A percentile compares a stretch with the other conserved stretches of the same genome.
phyloP scores from a whole-genome alignment of 2,329 filamentous ascomycete genomes.

The Diaporthe nobilis region DNA sequence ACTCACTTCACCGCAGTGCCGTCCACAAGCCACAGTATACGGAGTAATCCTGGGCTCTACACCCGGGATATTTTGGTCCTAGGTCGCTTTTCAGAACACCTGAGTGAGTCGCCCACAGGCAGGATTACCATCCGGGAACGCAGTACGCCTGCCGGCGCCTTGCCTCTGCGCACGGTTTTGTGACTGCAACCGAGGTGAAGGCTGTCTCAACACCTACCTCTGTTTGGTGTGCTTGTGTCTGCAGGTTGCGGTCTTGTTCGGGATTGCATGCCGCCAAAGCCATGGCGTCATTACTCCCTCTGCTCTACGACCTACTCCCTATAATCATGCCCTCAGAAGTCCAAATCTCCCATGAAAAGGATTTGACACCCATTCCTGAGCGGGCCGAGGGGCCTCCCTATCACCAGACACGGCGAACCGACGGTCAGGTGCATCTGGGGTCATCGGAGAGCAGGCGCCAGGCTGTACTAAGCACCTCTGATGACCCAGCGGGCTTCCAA shows the following conservation, averaged over 20 bases:
- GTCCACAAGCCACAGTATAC: not conserved
- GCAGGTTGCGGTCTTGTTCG: not conserved
- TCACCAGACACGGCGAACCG: not conserved
- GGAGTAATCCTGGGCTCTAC: not conserved
- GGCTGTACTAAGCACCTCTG: not conserved
- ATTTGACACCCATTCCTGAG: conserved; percentile 31
- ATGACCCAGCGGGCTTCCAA: conserved; percentile 12
- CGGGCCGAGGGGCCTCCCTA: conserved; percentile 30
- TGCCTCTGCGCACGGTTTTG: not conserved
- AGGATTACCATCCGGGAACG: not conserved
- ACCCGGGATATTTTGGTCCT: not conserved
- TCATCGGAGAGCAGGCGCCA: conserved; percentile 43
- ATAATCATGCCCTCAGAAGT: conserved; percentile 72
- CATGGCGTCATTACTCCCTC: conserved; percentile 68
- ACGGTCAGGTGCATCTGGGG: conserved; percentile 34
- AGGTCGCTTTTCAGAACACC: too few relatives aligned
- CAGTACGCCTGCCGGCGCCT: not conserved
- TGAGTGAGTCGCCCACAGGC: not conserved
- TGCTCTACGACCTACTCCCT: conserved; percentile 70
- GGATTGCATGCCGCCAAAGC: not conserved
- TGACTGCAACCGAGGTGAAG: not conserved
- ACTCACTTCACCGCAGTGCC: not conserved
- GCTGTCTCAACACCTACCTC: not conserved
- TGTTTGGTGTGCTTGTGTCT: not conserved
- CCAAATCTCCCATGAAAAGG: conserved; percentile 63